A percentile compares a stretch with the other conserved stretches of the same genome.
Conservation (phyloP, 345 rosid species). For the Eucalyptus virginea region DNA sequence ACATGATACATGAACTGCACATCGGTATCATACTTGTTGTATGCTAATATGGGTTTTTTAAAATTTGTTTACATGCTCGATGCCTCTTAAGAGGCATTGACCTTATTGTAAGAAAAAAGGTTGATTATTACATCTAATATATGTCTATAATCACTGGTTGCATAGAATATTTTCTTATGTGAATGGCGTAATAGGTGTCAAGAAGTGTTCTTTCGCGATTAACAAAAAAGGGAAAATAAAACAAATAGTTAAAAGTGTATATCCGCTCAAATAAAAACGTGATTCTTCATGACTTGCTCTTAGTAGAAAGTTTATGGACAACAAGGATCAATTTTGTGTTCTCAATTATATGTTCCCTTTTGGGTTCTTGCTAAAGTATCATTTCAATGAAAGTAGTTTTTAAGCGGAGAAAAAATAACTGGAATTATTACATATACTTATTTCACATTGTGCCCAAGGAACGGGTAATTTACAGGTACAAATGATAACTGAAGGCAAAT, state of each 20-base stretch:
- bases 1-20: background rate
- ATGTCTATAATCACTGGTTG: background rate
- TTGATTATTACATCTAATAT: background rate
- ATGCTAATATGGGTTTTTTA: background rate
- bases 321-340: background rate
- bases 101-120: background rate
- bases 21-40: background rate
- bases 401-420: background rate
- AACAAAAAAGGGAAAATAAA: background rate
- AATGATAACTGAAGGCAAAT: background rate
- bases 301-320: background rate
- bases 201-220: background rate
- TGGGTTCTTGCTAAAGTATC: background rate
- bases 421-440: background rate
- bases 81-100: background rate
- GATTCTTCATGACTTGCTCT: background rate
- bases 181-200: background rate
- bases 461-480: background rate
- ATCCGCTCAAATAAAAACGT: fast-evolving
- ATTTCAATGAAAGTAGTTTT: background rate
- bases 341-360: background rate
- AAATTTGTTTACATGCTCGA: background rate
- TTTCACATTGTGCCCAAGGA: background rate
- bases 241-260: background rate
- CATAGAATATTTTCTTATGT: background rate